Evolutionary conservation across 345 rosid species (phyloP), one percentile per base, ranked within the genome.

Genomic region (Eucalyptus urophylla): DNA sequence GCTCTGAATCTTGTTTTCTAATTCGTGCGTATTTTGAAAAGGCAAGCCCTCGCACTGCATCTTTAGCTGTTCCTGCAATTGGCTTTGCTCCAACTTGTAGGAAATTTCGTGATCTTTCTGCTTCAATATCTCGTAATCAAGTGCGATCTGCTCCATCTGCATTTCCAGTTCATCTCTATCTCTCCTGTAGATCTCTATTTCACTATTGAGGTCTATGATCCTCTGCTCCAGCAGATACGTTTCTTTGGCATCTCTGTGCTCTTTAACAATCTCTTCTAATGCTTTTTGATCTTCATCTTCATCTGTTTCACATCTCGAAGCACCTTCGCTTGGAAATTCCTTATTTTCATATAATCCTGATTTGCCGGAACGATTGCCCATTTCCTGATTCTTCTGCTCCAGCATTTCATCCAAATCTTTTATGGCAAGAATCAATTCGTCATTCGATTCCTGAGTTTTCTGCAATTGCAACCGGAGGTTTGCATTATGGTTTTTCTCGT

Each of bases 141-240:
- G 94, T 67, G 97, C 99, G 86, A 98, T 95, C 92, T 97, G 99
- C 93, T 98, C 98, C 97, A 96, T 94, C 90, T 96, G 99, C 91
- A 93, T 94, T 96, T 97, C 98, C 62, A 96, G 92, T 90, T 96
- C 99, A 88, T 97, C 98, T 91, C 92, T 98, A 45, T 96, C 98
- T 87, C 97, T 93, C 91, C 93, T 94, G 88, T 92, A 96, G 89
- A 94, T 94, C 94, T 98, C 98, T 53, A 96, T 91, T 93, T 97
- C 99, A 56, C 93, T 94, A 87, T 90, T 88, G 10, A 98, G 95
- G 22, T 96, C 97, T 89, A 91, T 90, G 45, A 98, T 89, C 93
- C 91, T 96, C 94, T 95, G 94, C 95, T 96, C 98, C 86, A 97
- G 92, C 50, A 90, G 49, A 44, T 93, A 90, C 29, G 94, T 85